A percentile compares a stretch with the other conserved stretches of the same genome.
Conservation (phyloP, 768 basidiomycete species). For the Hygrocybe coccinea region DNA sequence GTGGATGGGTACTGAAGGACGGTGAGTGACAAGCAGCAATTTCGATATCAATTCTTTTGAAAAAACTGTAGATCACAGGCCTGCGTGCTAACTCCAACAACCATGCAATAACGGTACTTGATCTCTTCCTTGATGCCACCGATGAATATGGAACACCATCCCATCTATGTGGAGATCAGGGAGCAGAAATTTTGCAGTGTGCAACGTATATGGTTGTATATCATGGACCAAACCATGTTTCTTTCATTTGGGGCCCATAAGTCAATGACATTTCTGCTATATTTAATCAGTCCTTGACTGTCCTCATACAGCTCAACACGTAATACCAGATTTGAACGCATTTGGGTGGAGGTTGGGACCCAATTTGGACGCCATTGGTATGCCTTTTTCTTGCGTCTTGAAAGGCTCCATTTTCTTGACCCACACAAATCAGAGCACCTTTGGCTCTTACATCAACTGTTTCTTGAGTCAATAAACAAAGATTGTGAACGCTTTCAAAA, state of each 20-base stretch:
- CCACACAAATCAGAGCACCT: slow-evolving; percentile 29
- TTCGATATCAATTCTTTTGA: slow-evolving; percentile 6
- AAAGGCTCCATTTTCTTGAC: slow-evolving; percentile 33
- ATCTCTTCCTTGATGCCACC: slow-evolving; percentile 22
- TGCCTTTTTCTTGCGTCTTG: slow-evolving; percentile 38
- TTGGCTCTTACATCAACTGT: slow-evolving; percentile 42
- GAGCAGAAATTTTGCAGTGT: slow-evolving; percentile 32
- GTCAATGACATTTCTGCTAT: too few species aligned
- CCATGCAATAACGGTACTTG: slow-evolving; percentile 23
- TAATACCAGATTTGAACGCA: slow-evolving; percentile 41
- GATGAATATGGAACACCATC: slow-evolving; percentile 25
- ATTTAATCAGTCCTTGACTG: background rate
- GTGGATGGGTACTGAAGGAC: slow-evolving; percentile 20
- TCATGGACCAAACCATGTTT: slow-evolving; percentile 26
- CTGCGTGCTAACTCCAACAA: slow-evolving; percentile 28
- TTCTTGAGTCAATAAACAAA: slow-evolving; percentile 32
- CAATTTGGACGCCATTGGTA: slow-evolving; percentile 39
- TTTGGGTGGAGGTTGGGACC: slow-evolving; percentile 41
- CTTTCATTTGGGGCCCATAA: slow-evolving; percentile 37
- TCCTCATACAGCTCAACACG: slow-evolving; percentile 26
- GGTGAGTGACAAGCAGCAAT: slow-evolving; percentile 13
- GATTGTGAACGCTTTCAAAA: slow-evolving; percentile 32
- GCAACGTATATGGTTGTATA: slow-evolving; percentile 33
- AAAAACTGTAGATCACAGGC: slow-evolving; percentile 21
- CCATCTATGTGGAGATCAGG: slow-evolving; percentile 30